Conservation (phyloP, 2,329 filamentous ascomycete genomes). For the Geosmithia putterillii region DNA sequence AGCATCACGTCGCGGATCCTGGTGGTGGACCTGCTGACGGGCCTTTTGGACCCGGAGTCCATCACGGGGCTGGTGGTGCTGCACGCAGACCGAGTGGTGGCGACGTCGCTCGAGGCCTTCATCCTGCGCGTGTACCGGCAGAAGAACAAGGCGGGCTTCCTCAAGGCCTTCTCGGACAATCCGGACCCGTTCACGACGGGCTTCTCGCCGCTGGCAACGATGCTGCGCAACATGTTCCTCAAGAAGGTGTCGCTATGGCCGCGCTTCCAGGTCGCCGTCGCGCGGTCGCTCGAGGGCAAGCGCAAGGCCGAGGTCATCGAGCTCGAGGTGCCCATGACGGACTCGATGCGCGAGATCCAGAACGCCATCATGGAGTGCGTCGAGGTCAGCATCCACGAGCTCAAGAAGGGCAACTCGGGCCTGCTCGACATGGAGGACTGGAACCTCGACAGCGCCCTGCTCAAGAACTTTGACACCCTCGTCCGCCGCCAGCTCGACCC, state of each 20-base stretch:
- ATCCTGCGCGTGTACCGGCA: conserved; percentile 89
- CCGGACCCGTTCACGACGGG: conserved; percentile 83
- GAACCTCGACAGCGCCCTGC: conserved; percentile 85
- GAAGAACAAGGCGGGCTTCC: conserved; percentile 84
- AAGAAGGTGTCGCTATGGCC: conserved; percentile 85
- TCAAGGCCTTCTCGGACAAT: conserved; percentile 92
- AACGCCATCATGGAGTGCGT: conserved; percentile 93
- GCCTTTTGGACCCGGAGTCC: conserved; percentile 65
- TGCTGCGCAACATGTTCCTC: conserved; percentile 83
- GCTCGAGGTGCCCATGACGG: conserved; percentile 90
- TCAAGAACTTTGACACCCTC: conserved; percentile 83
- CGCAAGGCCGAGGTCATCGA: conserved; percentile 96
- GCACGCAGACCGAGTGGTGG: conserved; percentile 76
- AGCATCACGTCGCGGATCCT: conserved; percentile 93
- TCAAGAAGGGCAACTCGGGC: conserved; percentile 82
- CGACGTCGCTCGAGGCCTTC: conserved; percentile 87
- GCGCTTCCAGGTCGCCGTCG: conserved; percentile 83
- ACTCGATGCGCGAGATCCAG: conserved; percentile 86
- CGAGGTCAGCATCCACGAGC: conserved; percentile 83
- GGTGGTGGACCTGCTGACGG: conserved; percentile 85
- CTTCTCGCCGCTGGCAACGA: conserved; percentile 76
- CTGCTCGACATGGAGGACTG: conserved; percentile 96
- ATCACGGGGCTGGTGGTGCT: conserved; percentile 80
- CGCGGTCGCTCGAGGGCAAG: conserved; percentile 78
- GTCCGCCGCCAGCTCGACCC: conserved; percentile 85